These are phyloP conservation scores for Spathaspora gorwiae DNA, from an alignment of 805 yeast genomes.

Conservation along the genomic window DNA sequence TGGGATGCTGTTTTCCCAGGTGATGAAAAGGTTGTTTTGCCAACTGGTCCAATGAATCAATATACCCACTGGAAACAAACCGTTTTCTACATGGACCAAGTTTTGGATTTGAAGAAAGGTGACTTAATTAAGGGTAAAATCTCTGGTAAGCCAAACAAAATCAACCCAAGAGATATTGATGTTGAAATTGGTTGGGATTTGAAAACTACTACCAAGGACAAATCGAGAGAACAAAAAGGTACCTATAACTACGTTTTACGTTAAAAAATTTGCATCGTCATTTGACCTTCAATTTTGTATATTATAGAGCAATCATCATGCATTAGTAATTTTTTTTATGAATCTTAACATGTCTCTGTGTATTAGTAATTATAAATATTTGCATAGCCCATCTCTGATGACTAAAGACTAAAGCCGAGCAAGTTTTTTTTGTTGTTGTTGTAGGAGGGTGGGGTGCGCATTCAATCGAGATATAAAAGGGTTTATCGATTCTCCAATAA, in stretches of 20 bases:
- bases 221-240: constrained; percentile 53
- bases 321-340: too few relatives aligned
- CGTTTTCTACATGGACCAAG: constrained; percentile 84
- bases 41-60: constrained; percentile 91
- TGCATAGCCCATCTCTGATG: too few relatives aligned
- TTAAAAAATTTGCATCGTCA: constrained; percentile 19
- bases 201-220: constrained; percentile 39
- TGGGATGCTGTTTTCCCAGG: constrained; percentile 88
- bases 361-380: not conserved
- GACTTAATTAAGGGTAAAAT: constrained; percentile 71
- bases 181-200: constrained; percentile 63
- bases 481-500: too few relatives aligned
- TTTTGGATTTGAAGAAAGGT: constrained; percentile 68
- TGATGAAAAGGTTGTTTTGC: constrained; percentile 63
- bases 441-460: too few relatives aligned
- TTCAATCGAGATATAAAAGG: too few relatives aligned
- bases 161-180: constrained; percentile 87
- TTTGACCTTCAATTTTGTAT: too few relatives aligned
- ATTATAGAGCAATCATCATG: too few relatives aligned
- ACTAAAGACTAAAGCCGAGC: too few relatives aligned
- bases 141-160: constrained; percentile 68
- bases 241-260: constrained; percentile 70
- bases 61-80: constrained; percentile 99
- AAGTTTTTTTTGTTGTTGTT: too few relatives aligned
- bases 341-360: not conserved